These are phyloP conservation scores for Fusarium scirpi DNA, from an alignment of 2,329 filamentous ascomycete genomes.

Conservation along the genomic window DNA sequence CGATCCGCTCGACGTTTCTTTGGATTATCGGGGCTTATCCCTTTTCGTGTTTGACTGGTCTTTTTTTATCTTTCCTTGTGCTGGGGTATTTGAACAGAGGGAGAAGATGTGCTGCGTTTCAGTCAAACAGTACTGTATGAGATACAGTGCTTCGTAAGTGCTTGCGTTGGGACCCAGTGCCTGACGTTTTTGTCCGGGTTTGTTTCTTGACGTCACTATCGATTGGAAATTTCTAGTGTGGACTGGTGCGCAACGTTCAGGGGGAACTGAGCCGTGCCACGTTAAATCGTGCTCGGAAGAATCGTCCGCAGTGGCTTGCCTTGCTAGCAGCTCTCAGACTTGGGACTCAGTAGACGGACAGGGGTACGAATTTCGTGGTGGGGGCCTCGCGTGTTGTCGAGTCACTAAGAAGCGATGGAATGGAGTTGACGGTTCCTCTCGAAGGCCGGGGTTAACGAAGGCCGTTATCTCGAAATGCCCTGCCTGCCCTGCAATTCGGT, in stretches of 20 bases:
- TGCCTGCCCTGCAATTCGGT: constrained; percentile 17
- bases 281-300: constrained; percentile 29
- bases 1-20: constrained; percentile 16
- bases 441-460: constrained; percentile 13
- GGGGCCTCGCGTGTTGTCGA: constrained; percentile 28
- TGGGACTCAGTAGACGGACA: constrained; percentile 12
- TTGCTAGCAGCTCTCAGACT: constrained; percentile 14
- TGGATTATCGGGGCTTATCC: constrained; percentile 43
- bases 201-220: constrained; percentile 38
- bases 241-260: constrained; percentile 29
- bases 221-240: constrained; percentile 25
- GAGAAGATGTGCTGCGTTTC: constrained; percentile 12
- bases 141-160: constrained; percentile 28
- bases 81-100: background rate
- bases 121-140: background rate
- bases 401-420: constrained; percentile 26
- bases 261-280: constrained; percentile 39
- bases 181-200: constrained; percentile 1
- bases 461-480: constrained; percentile 28
- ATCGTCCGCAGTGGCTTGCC: constrained; percentile 39
- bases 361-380: constrained; percentile 27
- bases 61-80: constrained; percentile 28
- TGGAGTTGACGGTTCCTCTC: constrained; percentile 18
- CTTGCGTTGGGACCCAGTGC: constrained; percentile 24
- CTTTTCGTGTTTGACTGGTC: constrained; percentile 38